Percentiles rank a stretch among this genome's conserved stretches.
These are phyloP conservation scores for Paramecium pentaurelia DNA, from an alignment of 73 alveolate genomes.

Conservation along the genomic window DNA sequence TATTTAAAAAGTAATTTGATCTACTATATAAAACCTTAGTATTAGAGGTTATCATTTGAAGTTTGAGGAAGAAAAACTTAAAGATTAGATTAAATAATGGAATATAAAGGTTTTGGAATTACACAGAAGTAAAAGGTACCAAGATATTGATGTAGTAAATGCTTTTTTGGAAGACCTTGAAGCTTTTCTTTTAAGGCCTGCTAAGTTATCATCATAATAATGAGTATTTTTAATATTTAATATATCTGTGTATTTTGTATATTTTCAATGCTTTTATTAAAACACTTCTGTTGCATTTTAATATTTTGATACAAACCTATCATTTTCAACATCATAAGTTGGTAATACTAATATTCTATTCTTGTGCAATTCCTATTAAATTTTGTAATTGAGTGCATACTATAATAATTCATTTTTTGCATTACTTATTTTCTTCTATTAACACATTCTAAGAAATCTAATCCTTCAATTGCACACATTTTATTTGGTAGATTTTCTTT, in stretches of 20 bases:
- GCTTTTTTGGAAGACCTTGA: constrained; percentile 68
- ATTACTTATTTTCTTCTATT: constrained; percentile 22
- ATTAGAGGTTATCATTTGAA: constrained; percentile 69
- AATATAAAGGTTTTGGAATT: constrained; percentile 52
- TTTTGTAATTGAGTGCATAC: constrained; percentile 40
- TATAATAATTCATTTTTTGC: neutral
- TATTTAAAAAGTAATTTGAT: constrained; percentile 42
- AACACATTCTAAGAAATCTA: constrained; percentile 18
- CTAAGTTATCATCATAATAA: neutral
- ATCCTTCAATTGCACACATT: constrained; percentile 43
- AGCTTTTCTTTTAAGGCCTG: constrained; percentile 50
- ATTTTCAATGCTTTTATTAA: neutral
- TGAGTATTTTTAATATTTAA: neutral
- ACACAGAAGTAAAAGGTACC: constrained; percentile 64
- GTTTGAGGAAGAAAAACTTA: constrained; percentile 53
- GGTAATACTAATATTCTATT: neutral
- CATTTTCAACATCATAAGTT: constrained; percentile 31
- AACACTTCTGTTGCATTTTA: constrained; percentile 23
- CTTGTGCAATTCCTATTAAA: constrained; percentile 12
- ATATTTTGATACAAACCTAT: constrained; percentile 47
- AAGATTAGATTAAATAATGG: constrained; percentile 54
- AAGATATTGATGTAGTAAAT: constrained; percentile 58
- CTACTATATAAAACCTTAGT: neutral
- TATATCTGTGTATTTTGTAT: neutral
- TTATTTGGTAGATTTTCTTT: constrained; percentile 3